Base-by-base conservation (phyloP, 331 rosid genomes). In the Acacia pycnantha region DNA sequence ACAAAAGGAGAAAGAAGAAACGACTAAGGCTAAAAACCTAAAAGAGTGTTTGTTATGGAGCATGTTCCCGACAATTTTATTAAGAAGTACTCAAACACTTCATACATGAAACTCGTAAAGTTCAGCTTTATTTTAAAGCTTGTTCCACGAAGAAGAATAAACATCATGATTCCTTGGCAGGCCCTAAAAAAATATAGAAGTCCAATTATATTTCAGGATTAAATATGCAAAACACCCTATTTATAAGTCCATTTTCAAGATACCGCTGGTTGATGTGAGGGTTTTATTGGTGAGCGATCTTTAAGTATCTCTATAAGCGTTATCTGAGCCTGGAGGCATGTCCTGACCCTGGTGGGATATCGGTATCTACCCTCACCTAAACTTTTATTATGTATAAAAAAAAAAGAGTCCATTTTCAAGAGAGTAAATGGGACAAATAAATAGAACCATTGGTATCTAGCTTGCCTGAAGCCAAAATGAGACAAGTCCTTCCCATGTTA, bases 131-230 rank as follows among this genome's bases (percentile, higher is more conserved):
- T 27, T 51, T 35, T 48, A 77, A 72, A 56, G 35, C 27, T 21
- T 47, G 69, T 73, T 62, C 48, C 79, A 73, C 75, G 62, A 35
- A 65, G 70, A 15, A 66, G 73, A 26, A 70, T 70, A 70, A 69
- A 69, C 26, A 69, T 40, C 74, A 69, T 69, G 74, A 69, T 40
- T 69, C 51, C 74, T 69, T 40, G 74, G 48, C 56, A 37, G 22
- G 77, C 47, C 37, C 24, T 16, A 62, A 26, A 51, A 46, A 64
- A 81, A 35, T 46, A 80, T 24, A 16, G 21, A 53, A 79, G 18
- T 13, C 37, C 5, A 67, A 50, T 43, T 59, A 35, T 56, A 70
- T 61, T 74, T 78, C 68, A 74, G 22, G 58, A 37, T 65, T 76
- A 46, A 68, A 13, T 70, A 21, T 1, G 47, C 43, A 77, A 71